Conservation (phyloP, 2,329 filamentous ascomycete species). For the Colletotrichum tofieldiae region DNA sequence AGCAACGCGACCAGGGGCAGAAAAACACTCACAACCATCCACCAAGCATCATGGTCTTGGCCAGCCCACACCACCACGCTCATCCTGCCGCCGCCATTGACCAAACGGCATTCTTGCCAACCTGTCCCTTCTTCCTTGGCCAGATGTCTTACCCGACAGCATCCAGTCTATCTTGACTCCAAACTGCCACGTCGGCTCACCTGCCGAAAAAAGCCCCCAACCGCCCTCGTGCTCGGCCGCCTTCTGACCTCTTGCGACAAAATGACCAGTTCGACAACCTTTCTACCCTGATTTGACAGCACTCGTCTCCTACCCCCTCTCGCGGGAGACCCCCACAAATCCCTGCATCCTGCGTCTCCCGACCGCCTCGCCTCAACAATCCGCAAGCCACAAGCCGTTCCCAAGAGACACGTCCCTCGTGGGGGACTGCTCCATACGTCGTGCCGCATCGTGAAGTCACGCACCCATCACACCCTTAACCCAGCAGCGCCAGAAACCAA, state of each 20-base stretch:
- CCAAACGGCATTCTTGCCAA: slow-evolving; percentile 15
- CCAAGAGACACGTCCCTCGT: slow-evolving; percentile 22
- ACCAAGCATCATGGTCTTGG: slow-evolving; percentile 5
- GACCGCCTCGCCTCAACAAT: slow-evolving; percentile 39
- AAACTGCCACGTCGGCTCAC: slow-evolving; percentile 21
- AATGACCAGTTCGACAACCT: slow-evolving; percentile 16
- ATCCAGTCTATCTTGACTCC: slow-evolving; percentile 7
- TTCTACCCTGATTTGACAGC: not conserved
- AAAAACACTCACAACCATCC: slow-evolving; percentile 11
- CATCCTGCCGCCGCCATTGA: slow-evolving; percentile 12
- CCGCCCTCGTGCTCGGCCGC: slow-evolving; percentile 17
- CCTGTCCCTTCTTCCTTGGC: not conserved
- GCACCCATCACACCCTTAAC: slow-evolving; percentile 17
- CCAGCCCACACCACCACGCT: slow-evolving; percentile 10
- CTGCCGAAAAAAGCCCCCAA: slow-evolving; percentile 13
- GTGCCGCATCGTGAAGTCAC: slow-evolving; percentile 27
- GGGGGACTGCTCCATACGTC: slow-evolving; percentile 10
- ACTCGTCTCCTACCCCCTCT: slow-evolving; percentile 3
- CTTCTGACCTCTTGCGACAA: slow-evolving; percentile 7
- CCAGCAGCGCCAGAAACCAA: not conserved
- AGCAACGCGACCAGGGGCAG: not conserved
- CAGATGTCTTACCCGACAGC: not conserved
- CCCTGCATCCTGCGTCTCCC: slow-evolving; percentile 31
- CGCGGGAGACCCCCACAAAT: slow-evolving; percentile 32
- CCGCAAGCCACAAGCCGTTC: slow-evolving; percentile 22